Base-by-base conservation (phyloP, 164 flowering plant genomes). In the Piper betle region DNA sequence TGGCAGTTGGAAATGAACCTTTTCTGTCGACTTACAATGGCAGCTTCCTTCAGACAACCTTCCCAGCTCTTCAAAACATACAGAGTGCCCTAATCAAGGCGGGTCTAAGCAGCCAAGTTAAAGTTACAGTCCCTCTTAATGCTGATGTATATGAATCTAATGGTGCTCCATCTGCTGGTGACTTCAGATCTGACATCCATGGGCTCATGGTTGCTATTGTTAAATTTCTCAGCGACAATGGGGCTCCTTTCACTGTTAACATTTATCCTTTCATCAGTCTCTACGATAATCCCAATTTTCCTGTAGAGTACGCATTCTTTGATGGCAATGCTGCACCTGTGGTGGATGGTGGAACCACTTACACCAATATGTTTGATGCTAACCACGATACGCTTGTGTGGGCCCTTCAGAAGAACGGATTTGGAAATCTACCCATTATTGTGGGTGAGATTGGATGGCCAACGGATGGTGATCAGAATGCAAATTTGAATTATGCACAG, bases 401-500 rank as follows among this genome's bases (percentile, higher is more conserved):
- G 86, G 88, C 97, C 25, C 68, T 91, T 4, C 81, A 75, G 61
- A 88, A 77, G 71, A 86, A 88, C 61, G 97, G 97, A 0, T 88
- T 63, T 59, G 77, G 72, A 43, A 80, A 84, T 68, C 39, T 91
- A 64, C 85, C 88, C 11, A 83, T 91, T 39, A 82, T 91, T 25
- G 71, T 91, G 8, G 97, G 97, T 53, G 97, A 91, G 68, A 79
- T 91, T 33, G 97, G 96, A 43, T 91, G 97, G 96, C 97, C 97
- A 4, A 87, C 97, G 1, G 97, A 87, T 63, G 97, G 97, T 50
- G 91, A 91, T 43, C 65, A 60, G 63, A 82, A 88, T 66, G 97
- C 96, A 11, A 86, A 87, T 68, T 13, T 71, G 4, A 50, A 42
- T n/a, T 76, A 71, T 63, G 96, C 97, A 2, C 85, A 70, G 52